Conservation (phyloP, 257 asterid species). For the Vinca minor region DNA sequence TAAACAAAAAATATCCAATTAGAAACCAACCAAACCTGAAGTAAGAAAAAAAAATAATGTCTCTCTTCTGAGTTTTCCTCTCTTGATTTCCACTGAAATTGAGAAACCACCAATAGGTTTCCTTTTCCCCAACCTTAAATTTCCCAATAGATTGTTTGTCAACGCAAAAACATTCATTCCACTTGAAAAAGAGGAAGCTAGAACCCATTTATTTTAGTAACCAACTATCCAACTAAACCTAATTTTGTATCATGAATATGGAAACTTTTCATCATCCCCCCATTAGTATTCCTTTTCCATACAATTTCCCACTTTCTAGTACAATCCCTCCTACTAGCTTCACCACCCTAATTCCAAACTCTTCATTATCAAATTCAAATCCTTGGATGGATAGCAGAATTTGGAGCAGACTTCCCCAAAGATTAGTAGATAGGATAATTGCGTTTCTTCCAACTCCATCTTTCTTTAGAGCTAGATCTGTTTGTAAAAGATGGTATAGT, state of each 20-base stretch:
- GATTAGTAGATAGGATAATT: constrained; percentile 56
- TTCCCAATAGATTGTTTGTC: constrained; percentile 13
- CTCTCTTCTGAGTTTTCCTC: constrained; percentile 11
- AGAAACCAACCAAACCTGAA: constrained; percentile 10
- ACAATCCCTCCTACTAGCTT: too few species aligned
- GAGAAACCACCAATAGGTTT: constrained; percentile 21
- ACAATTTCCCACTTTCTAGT: constrained; percentile 25
- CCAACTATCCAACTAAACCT: not conserved
- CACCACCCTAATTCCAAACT: constrained; percentile 1
- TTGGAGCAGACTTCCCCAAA: constrained; percentile 77
- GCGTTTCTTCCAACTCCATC: constrained; percentile 85
- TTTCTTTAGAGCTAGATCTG: constrained; percentile 67
- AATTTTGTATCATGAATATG: constrained; percentile 27
- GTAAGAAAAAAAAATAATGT: not conserved
- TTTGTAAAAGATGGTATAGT: constrained; percentile 77
- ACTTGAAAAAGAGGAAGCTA: constrained; percentile 4
- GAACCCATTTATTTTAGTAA: not conserved
- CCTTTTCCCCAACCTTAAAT: constrained; percentile 21
- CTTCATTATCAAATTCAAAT: not conserved
- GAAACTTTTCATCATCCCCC: constrained; percentile 55
- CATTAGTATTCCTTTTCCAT: constrained; percentile 37
- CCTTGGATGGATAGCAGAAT: constrained; percentile 76
- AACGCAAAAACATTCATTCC: constrained; percentile 11
- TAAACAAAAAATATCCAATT: constrained; percentile 17
- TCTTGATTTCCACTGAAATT: constrained; percentile 33